Conservation (phyloP, 208 protist genomes). For the Porcisia hertigi region DNA sequence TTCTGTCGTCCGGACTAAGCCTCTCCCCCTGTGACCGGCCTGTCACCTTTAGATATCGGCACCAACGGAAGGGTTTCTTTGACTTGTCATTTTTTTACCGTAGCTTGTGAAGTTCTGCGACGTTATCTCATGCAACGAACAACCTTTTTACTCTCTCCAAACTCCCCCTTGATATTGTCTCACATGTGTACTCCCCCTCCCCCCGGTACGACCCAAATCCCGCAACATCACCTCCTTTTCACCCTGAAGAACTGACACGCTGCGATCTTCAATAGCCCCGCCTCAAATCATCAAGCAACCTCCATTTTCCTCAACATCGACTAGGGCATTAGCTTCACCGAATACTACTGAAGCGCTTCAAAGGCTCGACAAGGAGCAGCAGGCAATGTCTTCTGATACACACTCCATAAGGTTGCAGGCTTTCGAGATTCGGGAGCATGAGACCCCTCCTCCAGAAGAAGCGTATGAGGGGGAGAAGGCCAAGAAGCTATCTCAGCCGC, state of each 20-base stretch:
- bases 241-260: neutral
- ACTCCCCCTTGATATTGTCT: neutral
- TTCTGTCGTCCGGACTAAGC: neutral
- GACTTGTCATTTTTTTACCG: neutral
- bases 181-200: neutral
- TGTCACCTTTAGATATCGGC: neutral
- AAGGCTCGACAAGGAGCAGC: constrained; percentile 18
- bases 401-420: neutral
- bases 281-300: neutral
- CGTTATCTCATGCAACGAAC: neutral
- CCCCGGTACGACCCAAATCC: neutral
- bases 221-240: neutral
- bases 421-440: neutral
- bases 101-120: neutral
- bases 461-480: neutral
- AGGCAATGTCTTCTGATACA: neutral
- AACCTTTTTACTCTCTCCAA: neutral
- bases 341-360: neutral
- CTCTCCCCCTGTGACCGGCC: neutral
- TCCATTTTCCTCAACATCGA: neutral
- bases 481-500: neutral
- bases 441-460: neutral
- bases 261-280: neutral
- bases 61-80: neutral
- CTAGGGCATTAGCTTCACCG: neutral